Conservation (phyloP, 139 green algal species). For the Chlorella vulgaris region DNA sequence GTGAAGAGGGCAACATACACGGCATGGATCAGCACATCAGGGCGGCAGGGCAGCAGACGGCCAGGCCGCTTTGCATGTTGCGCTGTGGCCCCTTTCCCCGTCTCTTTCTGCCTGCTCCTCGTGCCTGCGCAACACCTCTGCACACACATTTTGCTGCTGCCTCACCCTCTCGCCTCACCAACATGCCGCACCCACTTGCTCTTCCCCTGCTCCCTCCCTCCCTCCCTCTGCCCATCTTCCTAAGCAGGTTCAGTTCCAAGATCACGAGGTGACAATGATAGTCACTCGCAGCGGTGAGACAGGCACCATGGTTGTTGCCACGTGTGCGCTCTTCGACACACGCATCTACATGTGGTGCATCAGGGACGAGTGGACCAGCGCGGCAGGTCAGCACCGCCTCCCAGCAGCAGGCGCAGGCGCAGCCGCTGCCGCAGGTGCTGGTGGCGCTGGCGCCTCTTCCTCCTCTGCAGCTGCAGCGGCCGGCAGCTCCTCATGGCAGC, state of each 20-base stretch:
- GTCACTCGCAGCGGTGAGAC: slow-evolving; percentile 23
- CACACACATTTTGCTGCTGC: no score
- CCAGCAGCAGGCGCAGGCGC: background rate
- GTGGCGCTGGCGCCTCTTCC: background rate
- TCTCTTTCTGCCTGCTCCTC: no score
- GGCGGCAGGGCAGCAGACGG: no score
- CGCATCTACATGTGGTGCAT: slow-evolving; percentile 38
- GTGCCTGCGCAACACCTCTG: no score
- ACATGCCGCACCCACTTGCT: no score
- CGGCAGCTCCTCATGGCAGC: background rate
- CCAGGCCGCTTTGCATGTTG: no score
- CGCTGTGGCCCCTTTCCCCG: no score
- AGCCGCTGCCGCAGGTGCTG: background rate
- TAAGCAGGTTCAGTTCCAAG: slow-evolving; percentile 11
- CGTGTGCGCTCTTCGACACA: slow-evolving; percentile 31
- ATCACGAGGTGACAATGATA: slow-evolving; percentile 25
- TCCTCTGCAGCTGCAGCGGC: slow-evolving; percentile 6
- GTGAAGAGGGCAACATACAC: no score
- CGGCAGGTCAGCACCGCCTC: no score
- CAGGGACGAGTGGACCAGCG: slow-evolving; percentile 21
- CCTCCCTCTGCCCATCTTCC: background rate
- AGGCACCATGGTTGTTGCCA: slow-evolving; percentile 26
- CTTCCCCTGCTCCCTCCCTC: no score
- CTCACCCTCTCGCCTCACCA: no score
- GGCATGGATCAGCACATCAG: no score